Evolutionary conservation across 73 alveolate species (phyloP).

Genomic region (Paramecium sexaurelia): DNA sequence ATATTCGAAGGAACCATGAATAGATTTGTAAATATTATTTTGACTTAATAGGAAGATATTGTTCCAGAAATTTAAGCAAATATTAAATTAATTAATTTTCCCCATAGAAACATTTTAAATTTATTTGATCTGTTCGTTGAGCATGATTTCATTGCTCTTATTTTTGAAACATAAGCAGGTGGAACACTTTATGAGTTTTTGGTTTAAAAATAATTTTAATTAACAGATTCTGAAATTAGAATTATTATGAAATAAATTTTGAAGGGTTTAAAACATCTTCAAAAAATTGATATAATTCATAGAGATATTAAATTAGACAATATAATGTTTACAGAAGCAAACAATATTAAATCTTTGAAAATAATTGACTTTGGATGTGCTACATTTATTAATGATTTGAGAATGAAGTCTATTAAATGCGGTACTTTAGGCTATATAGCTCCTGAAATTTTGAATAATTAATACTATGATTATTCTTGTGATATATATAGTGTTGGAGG

Average conservation of each 20-base stretch:
- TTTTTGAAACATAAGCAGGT: not conserved
- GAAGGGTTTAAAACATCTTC: slow-evolving; percentile 62
- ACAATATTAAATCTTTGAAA: not conserved
- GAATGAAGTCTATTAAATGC: not conserved
- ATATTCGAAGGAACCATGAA: not conserved
- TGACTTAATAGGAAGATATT: not conserved
- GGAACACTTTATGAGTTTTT: slow-evolving; percentile 7
- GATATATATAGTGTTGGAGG: slow-evolving; percentile 36
- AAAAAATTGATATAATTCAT: slow-evolving; percentile 66
- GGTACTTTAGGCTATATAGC: slow-evolving; percentile 52
- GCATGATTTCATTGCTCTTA: not conserved
- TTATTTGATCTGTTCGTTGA: not conserved
- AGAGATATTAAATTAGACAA: slow-evolving; percentile 78
- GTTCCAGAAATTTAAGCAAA: not conserved
- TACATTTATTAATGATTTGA: not conserved
- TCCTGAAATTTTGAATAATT: slow-evolving; percentile 1
- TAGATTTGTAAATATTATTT: not conserved
- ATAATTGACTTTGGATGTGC: slow-evolving; percentile 64
- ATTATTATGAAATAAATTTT: slow-evolving; percentile 16
- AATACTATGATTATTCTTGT: not conserved
- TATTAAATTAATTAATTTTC: not conserved
- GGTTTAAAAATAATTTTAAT: not conserved
- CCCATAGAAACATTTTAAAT: not conserved
- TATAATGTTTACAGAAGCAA: slow-evolving; percentile 37
- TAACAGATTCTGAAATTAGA: not conserved